Conservation (phyloP, 441 rosid species). For the Omphalea diandra region DNA sequence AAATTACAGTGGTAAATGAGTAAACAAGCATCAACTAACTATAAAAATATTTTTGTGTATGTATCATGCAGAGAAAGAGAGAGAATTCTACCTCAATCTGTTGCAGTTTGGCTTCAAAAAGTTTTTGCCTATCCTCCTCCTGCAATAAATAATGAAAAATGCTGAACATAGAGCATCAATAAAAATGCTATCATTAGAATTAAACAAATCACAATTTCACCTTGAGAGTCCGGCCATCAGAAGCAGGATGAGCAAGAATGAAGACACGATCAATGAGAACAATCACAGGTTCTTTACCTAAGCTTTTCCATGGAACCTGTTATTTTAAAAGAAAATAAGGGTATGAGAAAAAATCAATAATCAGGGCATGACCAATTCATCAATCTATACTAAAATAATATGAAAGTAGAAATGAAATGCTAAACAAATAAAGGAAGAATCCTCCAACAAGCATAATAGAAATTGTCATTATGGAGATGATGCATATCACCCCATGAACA, state of each 20-base stretch:
- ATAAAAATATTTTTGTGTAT: conserved; percentile 2
- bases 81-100: conserved; percentile 75
- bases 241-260: conserved; percentile 82
- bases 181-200: not conserved
- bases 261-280: conserved; percentile 93
- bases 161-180: conserved; percentile 14
- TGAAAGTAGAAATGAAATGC: not conserved
- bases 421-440: not conserved
- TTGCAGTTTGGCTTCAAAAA: conserved; percentile 83
- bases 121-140: conserved; percentile 87
- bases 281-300: conserved; percentile 96
- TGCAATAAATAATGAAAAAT: conserved; percentile 27
- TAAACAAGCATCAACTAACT: conserved; percentile 5
- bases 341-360: conserved; percentile 7
- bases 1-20: not conserved
- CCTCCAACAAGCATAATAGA: not conserved
- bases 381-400: not conserved
- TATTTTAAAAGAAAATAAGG: conserved; percentile 15
- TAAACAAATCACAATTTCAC: conserved; percentile 34
- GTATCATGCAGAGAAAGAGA: not conserved
- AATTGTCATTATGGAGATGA: not conserved
- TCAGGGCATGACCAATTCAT: conserved; percentile 2
- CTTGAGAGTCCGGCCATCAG: conserved; percentile 60
- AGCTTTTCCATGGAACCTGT: conserved; percentile 99
- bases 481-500: not conserved